Conservation (phyloP, 1,284 basidiomycete genomes). For the Acaromyces ingoldii region DNA sequence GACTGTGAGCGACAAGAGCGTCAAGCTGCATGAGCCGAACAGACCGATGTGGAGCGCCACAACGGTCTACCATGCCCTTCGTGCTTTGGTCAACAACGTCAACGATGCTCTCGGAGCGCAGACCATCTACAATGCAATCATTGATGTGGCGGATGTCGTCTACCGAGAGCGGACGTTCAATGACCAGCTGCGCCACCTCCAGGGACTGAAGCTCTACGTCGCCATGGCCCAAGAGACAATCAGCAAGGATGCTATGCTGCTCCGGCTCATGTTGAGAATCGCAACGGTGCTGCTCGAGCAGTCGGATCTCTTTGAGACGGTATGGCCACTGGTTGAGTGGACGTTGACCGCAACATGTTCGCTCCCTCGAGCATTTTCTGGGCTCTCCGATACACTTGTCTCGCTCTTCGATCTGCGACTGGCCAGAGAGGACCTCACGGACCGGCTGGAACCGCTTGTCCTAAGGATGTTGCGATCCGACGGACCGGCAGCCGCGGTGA, state of each 20-base stretch:
- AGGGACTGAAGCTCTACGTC: slow-evolving; percentile 58
- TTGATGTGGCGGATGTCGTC: slow-evolving; percentile 67
- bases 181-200: slow-evolving; percentile 73
- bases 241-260: slow-evolving; percentile 21
- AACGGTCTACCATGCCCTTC: slow-evolving; percentile 13
- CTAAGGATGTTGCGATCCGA: too few relatives aligned
- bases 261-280: slow-evolving; percentile 62
- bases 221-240: slow-evolving; percentile 21
- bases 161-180: slow-evolving; percentile 71
- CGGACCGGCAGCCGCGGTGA: too few relatives aligned
- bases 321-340: slow-evolving; percentile 63
- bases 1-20: background rate
- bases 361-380: background rate
- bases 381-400: too few relatives aligned
- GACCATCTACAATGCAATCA: slow-evolving; percentile 41
- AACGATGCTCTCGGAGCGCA: background rate
- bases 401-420: background rate
- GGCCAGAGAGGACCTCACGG: too few relatives aligned
- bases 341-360: too few relatives aligned
- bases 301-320: slow-evolving; percentile 64
- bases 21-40: slow-evolving; percentile 23
- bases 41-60: slow-evolving; percentile 18
- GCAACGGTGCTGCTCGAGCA: slow-evolving; percentile 65
- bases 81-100: background rate
- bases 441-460: too few relatives aligned